These are phyloP conservation scores for Aspergillus calidoustus DNA, from an alignment of 2,329 filamentous ascomycete species.

Conservation along the genomic window DNA sequence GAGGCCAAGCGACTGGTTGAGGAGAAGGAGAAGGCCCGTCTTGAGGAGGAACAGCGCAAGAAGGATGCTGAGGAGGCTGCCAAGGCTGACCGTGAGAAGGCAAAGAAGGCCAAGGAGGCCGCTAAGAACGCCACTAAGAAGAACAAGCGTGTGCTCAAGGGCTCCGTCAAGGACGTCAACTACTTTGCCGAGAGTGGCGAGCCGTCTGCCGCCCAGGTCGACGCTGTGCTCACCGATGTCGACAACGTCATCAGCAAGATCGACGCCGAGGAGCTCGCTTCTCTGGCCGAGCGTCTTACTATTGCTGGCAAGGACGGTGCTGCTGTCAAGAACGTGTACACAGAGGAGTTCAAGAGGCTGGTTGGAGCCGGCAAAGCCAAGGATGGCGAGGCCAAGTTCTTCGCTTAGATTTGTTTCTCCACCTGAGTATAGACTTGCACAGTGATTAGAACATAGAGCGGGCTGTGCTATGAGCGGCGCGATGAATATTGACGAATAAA, in stretches of 20 bases:
- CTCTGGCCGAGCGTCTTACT: conserved; percentile 78
- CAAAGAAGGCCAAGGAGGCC: conserved; percentile 97
- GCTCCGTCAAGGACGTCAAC: conserved; percentile 94
- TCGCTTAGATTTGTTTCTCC: conserved; percentile 25
- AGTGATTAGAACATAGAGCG: conserved; percentile 14
- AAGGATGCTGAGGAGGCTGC: conserved; percentile 85
- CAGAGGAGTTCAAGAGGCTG: conserved; percentile 75
- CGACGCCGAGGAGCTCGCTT: conserved; percentile 87
- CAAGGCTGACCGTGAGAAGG: conserved; percentile 79
- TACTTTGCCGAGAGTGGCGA: conserved; percentile 81
- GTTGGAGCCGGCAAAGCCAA: conserved; percentile 83
- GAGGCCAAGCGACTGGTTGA: conserved; percentile 86
- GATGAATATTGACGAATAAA: conserved; percentile 6
- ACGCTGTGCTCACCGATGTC: conserved; percentile 80
- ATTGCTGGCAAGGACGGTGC: conserved; percentile 74
- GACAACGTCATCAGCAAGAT: conserved; percentile 87
- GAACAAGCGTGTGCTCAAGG: conserved; percentile 98
- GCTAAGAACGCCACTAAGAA: conserved; percentile 99
- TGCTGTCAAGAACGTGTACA: conserved; percentile 86
- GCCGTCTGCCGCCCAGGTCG: conserved; percentile 75
- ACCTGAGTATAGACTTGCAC: conserved; percentile 2
- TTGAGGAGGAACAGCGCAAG: conserved; percentile 76
- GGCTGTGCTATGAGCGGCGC: conserved; percentile 2
- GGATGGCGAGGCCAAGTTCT: conserved; percentile 74
- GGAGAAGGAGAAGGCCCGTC: conserved; percentile 81